phyloP scores from a whole-genome alignment of 1,139 yeast species.

The Hemisphaericaspora xylofermentans region DNA sequence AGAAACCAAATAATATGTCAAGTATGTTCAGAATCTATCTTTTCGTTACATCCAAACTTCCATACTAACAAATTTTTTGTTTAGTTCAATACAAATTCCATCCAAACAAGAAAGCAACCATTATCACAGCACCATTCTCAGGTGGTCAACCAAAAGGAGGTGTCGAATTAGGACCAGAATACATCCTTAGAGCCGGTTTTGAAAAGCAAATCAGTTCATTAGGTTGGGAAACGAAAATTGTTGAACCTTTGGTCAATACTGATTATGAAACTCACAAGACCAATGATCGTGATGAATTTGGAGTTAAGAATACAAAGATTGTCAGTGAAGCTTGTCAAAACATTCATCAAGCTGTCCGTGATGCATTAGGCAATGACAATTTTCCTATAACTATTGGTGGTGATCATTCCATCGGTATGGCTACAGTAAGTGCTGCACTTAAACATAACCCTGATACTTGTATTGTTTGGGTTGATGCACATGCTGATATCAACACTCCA shows the following conservation, averaged over 20 bases:
- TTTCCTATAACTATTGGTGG: constrained; percentile 92
- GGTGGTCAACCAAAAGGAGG: constrained; percentile 98
- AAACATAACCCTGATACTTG: constrained; percentile 83
- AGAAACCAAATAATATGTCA: not conserved
- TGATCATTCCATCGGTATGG: constrained; percentile 95
- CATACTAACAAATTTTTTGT: constrained; percentile 7
- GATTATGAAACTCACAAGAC: constrained; percentile 42
- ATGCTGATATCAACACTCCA: constrained; percentile 96
- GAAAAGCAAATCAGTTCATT: constrained; percentile 57
- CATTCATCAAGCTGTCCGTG: constrained; percentile 61
- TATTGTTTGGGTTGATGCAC: constrained; percentile 95
- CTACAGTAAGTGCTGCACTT: constrained; percentile 84
- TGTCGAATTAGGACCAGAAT: constrained; percentile 91
- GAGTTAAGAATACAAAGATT: constrained; percentile 71
- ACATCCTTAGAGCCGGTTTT: constrained; percentile 71
- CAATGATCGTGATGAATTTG: constrained; percentile 47
- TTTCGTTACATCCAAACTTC: not conserved
- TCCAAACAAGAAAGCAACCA: constrained; percentile 54
- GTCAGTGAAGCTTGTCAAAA: constrained; percentile 72
- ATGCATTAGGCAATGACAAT: constrained; percentile 47
- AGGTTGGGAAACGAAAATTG: constrained; percentile 68
- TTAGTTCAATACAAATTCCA: constrained; percentile 48
- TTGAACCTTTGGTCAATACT: constrained; percentile 55
- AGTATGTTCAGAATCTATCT: not conserved
- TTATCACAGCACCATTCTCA: constrained; percentile 84